Evolutionary conservation across 163 green algal species (phyloP).

Genomic region (Chlorella variabilis): DNA sequence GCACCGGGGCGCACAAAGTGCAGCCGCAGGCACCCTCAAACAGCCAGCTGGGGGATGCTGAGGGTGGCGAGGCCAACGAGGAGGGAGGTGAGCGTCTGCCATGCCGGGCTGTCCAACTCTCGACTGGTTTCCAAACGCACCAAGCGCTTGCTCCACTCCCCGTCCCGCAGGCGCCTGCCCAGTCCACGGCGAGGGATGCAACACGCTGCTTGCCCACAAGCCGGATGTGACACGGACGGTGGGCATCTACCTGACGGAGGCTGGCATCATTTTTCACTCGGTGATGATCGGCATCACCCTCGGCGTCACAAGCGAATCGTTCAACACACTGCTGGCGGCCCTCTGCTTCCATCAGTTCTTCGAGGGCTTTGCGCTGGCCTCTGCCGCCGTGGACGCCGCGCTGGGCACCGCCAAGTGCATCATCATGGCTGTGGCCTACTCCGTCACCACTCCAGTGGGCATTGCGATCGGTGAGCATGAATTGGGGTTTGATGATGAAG

Average conservation of each 20-base stretch:
- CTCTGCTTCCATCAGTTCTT: constrained; percentile 59
- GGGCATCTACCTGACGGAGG: constrained; percentile 44
- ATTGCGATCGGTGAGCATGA: constrained; percentile 46
- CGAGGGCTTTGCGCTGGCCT: constrained; percentile 59
- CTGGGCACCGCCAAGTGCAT: neutral
- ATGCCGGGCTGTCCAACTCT: too few species aligned
- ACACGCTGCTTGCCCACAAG: neutral
- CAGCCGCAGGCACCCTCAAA: neutral
- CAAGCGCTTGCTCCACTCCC: neutral
- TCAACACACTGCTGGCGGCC: constrained; percentile 48
- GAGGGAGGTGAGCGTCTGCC: neutral
- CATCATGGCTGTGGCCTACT: constrained; percentile 32
- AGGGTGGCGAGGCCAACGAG: neutral
- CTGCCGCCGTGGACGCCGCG: constrained; percentile 22
- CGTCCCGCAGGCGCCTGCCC: neutral
- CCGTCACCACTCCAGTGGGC: constrained; percentile 47
- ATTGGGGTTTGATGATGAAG: too few species aligned
- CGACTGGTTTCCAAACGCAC: neutral
- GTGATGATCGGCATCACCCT: constrained; percentile 60
- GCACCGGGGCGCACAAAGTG: neutral
- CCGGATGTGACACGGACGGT: neutral
- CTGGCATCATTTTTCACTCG: constrained; percentile 58
- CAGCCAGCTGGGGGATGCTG: neutral
- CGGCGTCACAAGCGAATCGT: constrained; percentile 41
- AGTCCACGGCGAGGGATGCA: neutral